These are phyloP conservation scores for Claviceps arundinis DNA, from an alignment of 2,329 filamentous ascomycete species.

Conservation along the genomic window DNA sequence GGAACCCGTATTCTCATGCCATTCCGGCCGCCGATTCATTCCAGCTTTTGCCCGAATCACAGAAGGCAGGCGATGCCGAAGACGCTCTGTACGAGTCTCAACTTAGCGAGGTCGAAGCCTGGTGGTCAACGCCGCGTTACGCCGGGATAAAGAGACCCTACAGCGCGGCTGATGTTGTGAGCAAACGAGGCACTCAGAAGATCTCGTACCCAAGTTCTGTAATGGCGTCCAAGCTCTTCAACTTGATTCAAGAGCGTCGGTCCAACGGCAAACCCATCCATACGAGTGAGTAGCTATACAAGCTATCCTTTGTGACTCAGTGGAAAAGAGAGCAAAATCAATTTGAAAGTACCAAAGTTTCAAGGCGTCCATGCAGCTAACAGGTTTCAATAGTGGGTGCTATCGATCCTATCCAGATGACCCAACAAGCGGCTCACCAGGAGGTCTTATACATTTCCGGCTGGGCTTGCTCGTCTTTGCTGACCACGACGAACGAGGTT, in stretches of 20 bases:
- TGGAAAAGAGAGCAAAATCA: too few species aligned
- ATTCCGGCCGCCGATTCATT: constrained; percentile 56
- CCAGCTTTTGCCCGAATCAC: constrained; percentile 65
- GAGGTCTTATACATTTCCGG: constrained; percentile 93
- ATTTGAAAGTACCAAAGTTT: neutral
- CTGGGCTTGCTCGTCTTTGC: constrained; percentile 89
- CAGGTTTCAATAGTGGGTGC: constrained; percentile 58
- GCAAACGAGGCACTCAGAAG: constrained; percentile 77
- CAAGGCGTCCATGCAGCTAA: neutral
- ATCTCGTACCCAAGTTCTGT: constrained; percentile 84
- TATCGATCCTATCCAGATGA: constrained; percentile 99
- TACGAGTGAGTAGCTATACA: constrained; percentile 50
- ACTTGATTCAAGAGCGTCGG: constrained; percentile 66
- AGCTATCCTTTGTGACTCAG: neutral
- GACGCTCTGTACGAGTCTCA: constrained; percentile 77
- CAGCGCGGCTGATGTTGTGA: constrained; percentile 78
- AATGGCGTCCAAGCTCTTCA: constrained; percentile 91
- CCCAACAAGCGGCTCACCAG: constrained; percentile 90
- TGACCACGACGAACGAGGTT: constrained; percentile 93
- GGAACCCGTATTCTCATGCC: constrained; percentile 17
- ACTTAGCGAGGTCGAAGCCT: constrained; percentile 70
- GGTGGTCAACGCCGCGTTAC: constrained; percentile 81
- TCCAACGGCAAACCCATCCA: constrained; percentile 79
- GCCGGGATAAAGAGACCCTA: constrained; percentile 87
- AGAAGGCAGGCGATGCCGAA: constrained; percentile 69